Evolutionary conservation across 805 yeast genomes (phyloP).

Genomic region (Saturnispora besseyi): DNA sequence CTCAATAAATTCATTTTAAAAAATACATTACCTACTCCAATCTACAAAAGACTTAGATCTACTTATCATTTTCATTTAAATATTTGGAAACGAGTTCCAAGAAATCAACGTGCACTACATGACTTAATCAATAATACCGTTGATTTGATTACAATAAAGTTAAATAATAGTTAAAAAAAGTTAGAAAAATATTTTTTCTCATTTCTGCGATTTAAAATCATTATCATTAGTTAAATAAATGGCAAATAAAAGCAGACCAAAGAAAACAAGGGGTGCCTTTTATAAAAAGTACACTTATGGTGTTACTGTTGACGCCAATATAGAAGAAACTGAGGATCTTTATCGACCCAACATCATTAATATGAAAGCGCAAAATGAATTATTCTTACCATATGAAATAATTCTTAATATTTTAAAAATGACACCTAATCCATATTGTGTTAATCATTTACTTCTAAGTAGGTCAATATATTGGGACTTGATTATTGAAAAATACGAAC

Average conservation of each 20-base stretch:
- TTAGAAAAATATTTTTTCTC: background rate
- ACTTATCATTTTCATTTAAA: background rate
- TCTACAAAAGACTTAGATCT: background rate
- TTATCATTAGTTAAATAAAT: conserved; percentile 27
- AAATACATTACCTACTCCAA: background rate
- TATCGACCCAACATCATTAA: conserved; percentile 8
- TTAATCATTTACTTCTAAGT: conserved; percentile 51
- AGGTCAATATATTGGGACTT: conserved; percentile 51
- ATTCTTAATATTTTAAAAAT: conserved; percentile 31
- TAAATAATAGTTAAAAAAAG: background rate
- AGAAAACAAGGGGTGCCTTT: conserved; percentile 64
- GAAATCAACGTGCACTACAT: background rate
- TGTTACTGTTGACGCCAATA: conserved; percentile 9
- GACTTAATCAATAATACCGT: too few relatives aligned
- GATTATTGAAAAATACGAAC: conserved; percentile 54
- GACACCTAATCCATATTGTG: conserved; percentile 29
- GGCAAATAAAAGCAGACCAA: conserved; percentile 85
- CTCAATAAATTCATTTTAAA: background rate
- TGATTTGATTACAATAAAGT: background rate
- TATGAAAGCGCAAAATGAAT: conserved; percentile 4
- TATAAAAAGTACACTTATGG: conserved; percentile 66
- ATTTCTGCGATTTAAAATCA: background rate
- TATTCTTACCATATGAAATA: conserved; percentile 42
- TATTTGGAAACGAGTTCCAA: background rate
- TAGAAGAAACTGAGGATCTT: conserved; percentile 6